These are phyloP conservation scores for Nitzschia inconspicua DNA, from an alignment of 108 stramenopile genomes.

Conservation along the genomic window DNA sequence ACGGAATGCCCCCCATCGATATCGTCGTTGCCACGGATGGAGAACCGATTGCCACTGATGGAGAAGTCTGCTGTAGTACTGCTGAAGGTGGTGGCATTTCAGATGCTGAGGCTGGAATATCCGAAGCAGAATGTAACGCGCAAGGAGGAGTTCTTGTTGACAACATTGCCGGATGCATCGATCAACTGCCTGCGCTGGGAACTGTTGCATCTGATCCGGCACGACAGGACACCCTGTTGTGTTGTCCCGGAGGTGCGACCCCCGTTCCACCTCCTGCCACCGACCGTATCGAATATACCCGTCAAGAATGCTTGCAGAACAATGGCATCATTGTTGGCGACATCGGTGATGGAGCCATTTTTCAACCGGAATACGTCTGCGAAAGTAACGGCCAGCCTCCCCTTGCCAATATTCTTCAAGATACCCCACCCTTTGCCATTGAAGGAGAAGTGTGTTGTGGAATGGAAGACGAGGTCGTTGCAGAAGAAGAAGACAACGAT, in stretches of 20 bases:
- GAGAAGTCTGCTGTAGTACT: conserved; percentile 14
- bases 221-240: too few species aligned
- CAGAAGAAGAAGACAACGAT: neutral
- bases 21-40: neutral
- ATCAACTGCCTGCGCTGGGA: too few species aligned
- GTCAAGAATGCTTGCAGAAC: conserved; percentile 8
- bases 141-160: conserved; percentile 1
- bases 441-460: conserved; percentile 20
- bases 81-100: neutral
- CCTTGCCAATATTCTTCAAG: conserved; percentile 5
- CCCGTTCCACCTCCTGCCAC: neutral
- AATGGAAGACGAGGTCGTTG: neutral
- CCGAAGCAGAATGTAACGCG: neutral
- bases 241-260: too few species aligned
- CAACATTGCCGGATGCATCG: conserved; percentile 3
- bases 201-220: too few species aligned
- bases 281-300: neutral
- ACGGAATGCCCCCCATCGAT: conserved; percentile 7
- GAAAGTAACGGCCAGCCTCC: conserved; percentile 2
- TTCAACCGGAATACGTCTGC: conserved; percentile 9
- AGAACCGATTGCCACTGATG: conserved; percentile 18
- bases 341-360: conserved; percentile 6
- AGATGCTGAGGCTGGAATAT: neutral
- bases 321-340: conserved; percentile 14
- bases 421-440: conserved; percentile 5